A percentile compares a stretch with the other conserved stretches of the same genome.
These are phyloP conservation scores for Penicillium cataractarum DNA, from an alignment of 495 filamentous ascomycete genomes.

Conservation along the genomic window DNA sequence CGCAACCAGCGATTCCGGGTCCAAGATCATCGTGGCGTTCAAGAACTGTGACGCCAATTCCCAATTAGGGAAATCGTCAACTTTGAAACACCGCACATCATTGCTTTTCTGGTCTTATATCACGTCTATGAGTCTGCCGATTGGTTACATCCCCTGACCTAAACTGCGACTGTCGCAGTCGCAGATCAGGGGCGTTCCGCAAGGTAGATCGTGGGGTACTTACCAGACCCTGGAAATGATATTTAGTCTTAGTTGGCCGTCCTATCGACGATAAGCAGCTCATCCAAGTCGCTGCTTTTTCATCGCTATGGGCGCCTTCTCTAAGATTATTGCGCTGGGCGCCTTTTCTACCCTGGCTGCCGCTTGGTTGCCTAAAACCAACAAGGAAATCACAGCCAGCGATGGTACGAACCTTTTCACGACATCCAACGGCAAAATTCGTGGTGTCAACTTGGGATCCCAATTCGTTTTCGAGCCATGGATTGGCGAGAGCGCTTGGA, in stretches of 20 bases:
- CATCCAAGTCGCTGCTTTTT: background rate
- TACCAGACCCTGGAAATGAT: background rate
- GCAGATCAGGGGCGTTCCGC: background rate
- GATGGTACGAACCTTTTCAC: background rate
- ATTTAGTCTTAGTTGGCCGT: background rate
- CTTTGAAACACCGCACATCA: slow-evolving; percentile 1
- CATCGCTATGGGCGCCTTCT: background rate
- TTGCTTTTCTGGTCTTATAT: background rate
- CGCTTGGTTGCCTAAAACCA: background rate
- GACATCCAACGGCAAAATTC: slow-evolving; percentile 32
- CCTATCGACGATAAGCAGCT: background rate
- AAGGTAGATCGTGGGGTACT: background rate
- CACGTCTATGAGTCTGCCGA: background rate
- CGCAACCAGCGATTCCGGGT: background rate
- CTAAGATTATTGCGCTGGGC: background rate
- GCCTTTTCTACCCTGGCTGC: background rate
- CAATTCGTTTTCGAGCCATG: slow-evolving; percentile 64
- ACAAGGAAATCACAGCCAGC: background rate
- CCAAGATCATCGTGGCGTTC: background rate
- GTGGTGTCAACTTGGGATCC: slow-evolving; percentile 64
- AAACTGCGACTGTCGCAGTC: background rate
- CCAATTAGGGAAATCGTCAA: background rate
- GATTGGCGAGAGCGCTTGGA: slow-evolving; percentile 56
- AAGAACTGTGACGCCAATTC: background rate
- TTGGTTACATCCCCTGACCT: background rate